A percentile compares a stretch with the other conserved stretches of the same genome.
phyloP scores from a whole-genome alignment of 345 rosid genomes.

The Barbarea vulgaris region DNA sequence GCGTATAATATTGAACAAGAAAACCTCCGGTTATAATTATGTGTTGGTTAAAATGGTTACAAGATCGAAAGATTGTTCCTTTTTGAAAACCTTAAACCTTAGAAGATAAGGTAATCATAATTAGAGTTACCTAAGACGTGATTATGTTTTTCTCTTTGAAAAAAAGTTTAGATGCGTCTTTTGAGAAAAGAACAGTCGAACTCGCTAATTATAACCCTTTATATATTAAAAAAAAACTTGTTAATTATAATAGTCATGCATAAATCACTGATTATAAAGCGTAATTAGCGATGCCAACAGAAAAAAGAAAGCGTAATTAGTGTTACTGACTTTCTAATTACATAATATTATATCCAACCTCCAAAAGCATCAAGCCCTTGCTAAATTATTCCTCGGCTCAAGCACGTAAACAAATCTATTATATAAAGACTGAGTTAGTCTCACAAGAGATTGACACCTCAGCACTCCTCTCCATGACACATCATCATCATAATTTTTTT shows the following conservation, averaged over 20 bases:
- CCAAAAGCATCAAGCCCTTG: background rate
- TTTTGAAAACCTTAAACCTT: constrained; percentile 11
- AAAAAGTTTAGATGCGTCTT: background rate
- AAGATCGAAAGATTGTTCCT: background rate
- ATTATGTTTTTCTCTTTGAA: background rate
- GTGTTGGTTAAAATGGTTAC: constrained; percentile 24
- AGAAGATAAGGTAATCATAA: constrained; percentile 16
- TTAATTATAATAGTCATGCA: background rate
- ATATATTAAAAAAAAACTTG: too few relatives aligned
- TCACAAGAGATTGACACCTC: too few relatives aligned
- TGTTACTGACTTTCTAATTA: background rate
- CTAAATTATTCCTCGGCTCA: background rate
- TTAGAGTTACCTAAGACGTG: constrained; percentile 2
- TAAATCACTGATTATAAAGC: background rate
- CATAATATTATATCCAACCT: background rate
- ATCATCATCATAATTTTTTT: too few relatives aligned
- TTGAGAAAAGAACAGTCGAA: background rate
- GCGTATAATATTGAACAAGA: background rate
- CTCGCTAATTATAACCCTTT: background rate
- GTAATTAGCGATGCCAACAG: constrained; percentile 5
- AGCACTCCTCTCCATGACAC: too few relatives aligned
- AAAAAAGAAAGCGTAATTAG: background rate
- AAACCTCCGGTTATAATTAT: background rate
- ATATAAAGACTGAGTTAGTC: too few relatives aligned
- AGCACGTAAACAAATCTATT: background rate